Evolutionary conservation across 2,329 filamentous ascomycete species (phyloP).

Genomic region (Chaetomiaceae sp.): DNA sequence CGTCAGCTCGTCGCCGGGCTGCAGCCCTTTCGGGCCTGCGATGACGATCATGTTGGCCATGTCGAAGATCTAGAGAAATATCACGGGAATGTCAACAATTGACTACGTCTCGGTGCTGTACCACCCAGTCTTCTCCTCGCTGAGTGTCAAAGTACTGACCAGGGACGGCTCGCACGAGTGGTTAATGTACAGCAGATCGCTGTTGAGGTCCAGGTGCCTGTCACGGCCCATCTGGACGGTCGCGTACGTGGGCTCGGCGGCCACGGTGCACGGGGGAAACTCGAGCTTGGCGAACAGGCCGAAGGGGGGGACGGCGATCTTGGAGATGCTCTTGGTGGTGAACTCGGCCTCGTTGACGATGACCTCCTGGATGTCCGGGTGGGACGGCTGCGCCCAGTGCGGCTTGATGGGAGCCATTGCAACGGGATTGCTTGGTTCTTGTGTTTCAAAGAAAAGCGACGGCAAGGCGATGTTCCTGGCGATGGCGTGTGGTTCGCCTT

Average conservation of each 20-base stretch:
- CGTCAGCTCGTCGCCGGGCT: constrained; percentile 54
- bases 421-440: constrained; percentile 5
- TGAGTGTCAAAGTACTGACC: constrained; percentile 39
- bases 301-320: constrained; percentile 53
- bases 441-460: constrained; percentile 3
- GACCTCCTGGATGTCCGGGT: constrained; percentile 55
- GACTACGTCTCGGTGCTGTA: neutral
- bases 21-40: constrained; percentile 53
- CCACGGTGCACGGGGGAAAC: constrained; percentile 59
- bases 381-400: constrained; percentile 57
- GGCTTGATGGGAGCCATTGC: constrained; percentile 48
- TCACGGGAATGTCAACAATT: neutral
- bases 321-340: constrained; percentile 57
- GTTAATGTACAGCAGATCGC: constrained; percentile 63
- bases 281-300: constrained; percentile 62
- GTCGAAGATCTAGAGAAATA: constrained; percentile 53
- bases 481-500: neutral
- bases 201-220: constrained; percentile 59
- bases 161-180: constrained; percentile 64
- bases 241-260: constrained; percentile 55
- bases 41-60: constrained; percentile 53
- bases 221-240: constrained; percentile 57
- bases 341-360: constrained; percentile 50
- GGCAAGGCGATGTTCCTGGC: neutral
- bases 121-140: neutral